Evolutionary conservation across 129 eudicot genomes (phyloP).

Genomic region (Oenanthe sinensis): DNA sequence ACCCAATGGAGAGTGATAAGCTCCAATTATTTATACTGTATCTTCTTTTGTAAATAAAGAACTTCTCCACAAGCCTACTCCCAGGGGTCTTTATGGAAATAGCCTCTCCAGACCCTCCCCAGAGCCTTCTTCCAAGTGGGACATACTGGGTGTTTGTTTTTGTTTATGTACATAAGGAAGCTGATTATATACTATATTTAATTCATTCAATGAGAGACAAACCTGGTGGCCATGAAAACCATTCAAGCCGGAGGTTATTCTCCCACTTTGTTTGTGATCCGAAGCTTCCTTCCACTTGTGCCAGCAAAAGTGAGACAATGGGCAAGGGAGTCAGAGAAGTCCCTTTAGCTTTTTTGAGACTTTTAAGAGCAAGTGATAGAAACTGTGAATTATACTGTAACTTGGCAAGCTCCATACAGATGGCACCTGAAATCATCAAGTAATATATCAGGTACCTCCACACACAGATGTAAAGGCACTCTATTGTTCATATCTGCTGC

Average conservation of each 20-base stretch:
- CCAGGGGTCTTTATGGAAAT: neutral
- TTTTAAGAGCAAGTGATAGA: constrained; percentile 54
- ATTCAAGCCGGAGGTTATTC: constrained; percentile 53
- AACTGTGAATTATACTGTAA: constrained; percentile 50
- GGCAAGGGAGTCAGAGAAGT: constrained; percentile 46
- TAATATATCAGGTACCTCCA: neutral
- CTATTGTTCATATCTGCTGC: neutral
- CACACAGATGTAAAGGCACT: neutral
- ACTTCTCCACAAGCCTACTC: neutral
- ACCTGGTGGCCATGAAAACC: constrained; percentile 96
- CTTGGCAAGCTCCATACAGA: constrained; percentile 86
- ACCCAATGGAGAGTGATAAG: neutral
- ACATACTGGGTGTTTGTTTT: neutral
- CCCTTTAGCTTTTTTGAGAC: constrained; percentile 74
- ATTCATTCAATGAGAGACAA: constrained; percentile 10
- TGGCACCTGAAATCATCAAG: constrained; percentile 43
- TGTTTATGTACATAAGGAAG: neutral
- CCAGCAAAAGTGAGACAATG: constrained; percentile 54
- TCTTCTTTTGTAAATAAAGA: neutral
- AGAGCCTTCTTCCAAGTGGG: neutral
- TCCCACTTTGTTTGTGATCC: constrained; percentile 81
- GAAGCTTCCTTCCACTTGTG: constrained; percentile 90
- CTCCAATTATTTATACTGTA: neutral
- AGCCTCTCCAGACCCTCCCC: neutral
- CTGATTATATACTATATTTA: neutral